A percentile compares a stretch with the other conserved stretches of the same genome.
phyloP scores from a whole-genome alignment of 2,329 filamentous ascomycete genomes.

The Mycosphaerelloides madeirae region DNA sequence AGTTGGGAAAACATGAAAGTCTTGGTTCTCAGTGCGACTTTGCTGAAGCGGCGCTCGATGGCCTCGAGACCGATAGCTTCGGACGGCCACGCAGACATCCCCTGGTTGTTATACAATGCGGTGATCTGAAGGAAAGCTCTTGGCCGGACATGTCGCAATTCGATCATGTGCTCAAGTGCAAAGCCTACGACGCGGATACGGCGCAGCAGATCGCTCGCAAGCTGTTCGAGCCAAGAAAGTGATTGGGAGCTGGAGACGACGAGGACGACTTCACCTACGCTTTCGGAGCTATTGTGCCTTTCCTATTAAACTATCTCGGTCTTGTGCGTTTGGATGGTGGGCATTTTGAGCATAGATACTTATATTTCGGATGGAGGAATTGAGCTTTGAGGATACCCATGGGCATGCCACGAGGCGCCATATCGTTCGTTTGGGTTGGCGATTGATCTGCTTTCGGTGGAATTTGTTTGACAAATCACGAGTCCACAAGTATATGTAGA shows the following conservation, averaged over 20 bases:
- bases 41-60: slow-evolving; percentile 15
- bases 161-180: slow-evolving; percentile 15
- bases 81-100: slow-evolving; percentile 7
- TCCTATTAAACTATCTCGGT: not conserved
- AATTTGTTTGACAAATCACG: too few species aligned
- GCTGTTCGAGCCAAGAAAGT: slow-evolving; percentile 15
- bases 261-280: not conserved
- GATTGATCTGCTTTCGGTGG: too few species aligned
- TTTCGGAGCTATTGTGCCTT: not conserved
- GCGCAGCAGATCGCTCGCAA: slow-evolving; percentile 18
- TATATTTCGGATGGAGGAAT: too few species aligned
- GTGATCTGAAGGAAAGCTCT: slow-evolving; percentile 12
- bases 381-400: too few species aligned
- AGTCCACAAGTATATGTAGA: too few species aligned
- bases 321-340: not conserved
- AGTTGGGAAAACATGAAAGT: slow-evolving; percentile 30
- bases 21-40: slow-evolving; percentile 22
- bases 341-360: not conserved
- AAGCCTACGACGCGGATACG: slow-evolving; percentile 12
- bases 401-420: too few species aligned
- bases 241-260: not conserved
- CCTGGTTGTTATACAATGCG: slow-evolving; percentile 18
- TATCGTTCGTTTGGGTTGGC: too few species aligned
- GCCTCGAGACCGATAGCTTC: slow-evolving; percentile 5
- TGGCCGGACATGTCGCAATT: slow-evolving; percentile 18